Evolutionary conservation across 2,329 filamentous ascomycete species (phyloP), one percentile per base, ranked within the genome.

Genomic region (Diatrype stigma): DNA sequence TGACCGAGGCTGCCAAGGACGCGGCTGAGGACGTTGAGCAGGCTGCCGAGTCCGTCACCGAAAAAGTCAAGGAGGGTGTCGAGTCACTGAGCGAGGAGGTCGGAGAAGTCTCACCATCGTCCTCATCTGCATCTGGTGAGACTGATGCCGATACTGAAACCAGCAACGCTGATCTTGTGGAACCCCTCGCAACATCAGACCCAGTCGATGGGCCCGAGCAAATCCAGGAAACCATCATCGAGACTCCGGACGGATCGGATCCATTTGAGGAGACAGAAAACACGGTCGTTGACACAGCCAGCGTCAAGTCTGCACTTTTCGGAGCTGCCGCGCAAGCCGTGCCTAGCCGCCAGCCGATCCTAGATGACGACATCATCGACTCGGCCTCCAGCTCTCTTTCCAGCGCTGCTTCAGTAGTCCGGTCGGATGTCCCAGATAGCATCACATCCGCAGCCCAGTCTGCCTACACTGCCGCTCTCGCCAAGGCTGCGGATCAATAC

Each of bases 401-500:
- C 2, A 69, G 60, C 47, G 62, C 63, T 17, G 51, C 67, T 12
- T 67, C 67, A 5, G 61, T 67, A 3, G 64, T 69, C 30, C 64
- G 66, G 47, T 67, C 66, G 1, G 65, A 70, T 42, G 60, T 62
- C 46, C 67, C 67, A 6, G 67, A 68, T 2, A 71, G 65, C 51
- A 69, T 72, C 47, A 72, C 70, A 2, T 67, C 70, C 22, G 73
- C 76, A 16, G 77, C 79, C 4, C 73, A 77, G 53, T 76, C 77
- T 6, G 81, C 79, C 7, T 91, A 90, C 66, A 80, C 78, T 8
- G 78, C 79, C 22, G 88, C 87, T 19, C 68, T 88, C 10, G 80
- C 79, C 42, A 73, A 78, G 38, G 89, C 88, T 3, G 81, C 82
- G n/a, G 76, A 82, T 38, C 84, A 86, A 49, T 89, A 89, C 59